A percentile compares a stretch with the other conserved stretches of the same genome.
phyloP scores from a whole-genome alignment of 192 early-diverging fungal genomes.

The Coemansia umbellata region DNA sequence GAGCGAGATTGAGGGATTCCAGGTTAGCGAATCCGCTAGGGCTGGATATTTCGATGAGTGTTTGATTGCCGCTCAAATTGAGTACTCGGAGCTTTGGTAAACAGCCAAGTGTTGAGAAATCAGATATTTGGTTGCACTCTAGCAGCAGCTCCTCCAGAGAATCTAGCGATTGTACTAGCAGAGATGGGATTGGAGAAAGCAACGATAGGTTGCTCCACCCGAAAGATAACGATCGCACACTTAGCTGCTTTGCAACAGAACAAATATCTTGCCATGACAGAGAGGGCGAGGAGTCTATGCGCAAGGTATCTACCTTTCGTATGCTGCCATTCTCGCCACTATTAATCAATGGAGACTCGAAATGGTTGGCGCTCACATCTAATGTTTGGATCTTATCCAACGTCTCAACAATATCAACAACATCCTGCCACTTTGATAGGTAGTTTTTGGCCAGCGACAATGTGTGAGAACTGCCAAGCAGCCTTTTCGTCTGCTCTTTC shows the following conservation, averaged over 20 bases:
- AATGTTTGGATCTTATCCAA: constrained; percentile 4
- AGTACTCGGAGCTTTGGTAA: constrained; percentile 10
- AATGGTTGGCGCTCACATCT: constrained; percentile 34
- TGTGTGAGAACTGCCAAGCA: constrained; percentile 6
- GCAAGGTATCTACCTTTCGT: constrained; percentile 9
- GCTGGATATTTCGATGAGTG: not conserved
- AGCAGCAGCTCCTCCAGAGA: constrained; percentile 18
- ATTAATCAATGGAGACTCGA: not conserved
- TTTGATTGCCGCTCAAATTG: constrained; percentile 25
- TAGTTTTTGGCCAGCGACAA: constrained; percentile 27
- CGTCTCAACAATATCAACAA: constrained; percentile 6
- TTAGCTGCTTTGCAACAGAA: not conserved
- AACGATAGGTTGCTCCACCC: constrained; percentile 5
- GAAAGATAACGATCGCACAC: constrained; percentile 12
- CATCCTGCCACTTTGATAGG: constrained; percentile 11
- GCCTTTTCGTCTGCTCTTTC: not conserved
- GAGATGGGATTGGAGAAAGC: not conserved
- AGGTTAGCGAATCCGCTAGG: not conserved
- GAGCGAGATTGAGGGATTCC: constrained; percentile 16
- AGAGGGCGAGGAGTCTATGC: constrained; percentile 11
- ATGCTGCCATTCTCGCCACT: not conserved
- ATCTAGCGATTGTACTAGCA: not conserved
- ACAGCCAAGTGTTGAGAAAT: constrained; percentile 2
- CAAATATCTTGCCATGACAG: constrained; percentile 11
- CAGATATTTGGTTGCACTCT: constrained; percentile 23